Conservation (phyloP, 1,139 yeast species). For the Suhomyces bokatorum region DNA sequence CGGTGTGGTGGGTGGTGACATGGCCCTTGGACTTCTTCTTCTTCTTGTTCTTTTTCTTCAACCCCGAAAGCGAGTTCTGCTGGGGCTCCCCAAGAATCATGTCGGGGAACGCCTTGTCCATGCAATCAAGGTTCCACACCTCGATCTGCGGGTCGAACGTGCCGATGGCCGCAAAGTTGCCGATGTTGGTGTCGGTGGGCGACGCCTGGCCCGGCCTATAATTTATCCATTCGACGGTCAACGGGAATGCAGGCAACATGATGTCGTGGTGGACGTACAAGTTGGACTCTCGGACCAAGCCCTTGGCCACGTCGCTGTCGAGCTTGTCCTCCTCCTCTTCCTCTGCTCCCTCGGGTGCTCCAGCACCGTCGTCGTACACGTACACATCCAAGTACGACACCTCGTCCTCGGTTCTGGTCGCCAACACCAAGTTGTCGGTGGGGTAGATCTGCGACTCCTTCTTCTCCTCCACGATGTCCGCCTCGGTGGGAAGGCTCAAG, state of each 20-base stretch:
- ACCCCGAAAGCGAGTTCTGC: constrained; percentile 44
- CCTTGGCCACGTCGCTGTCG: constrained; percentile 68
- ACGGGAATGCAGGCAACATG: constrained; percentile 95
- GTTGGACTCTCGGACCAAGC: constrained; percentile 68
- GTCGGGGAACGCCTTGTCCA: constrained; percentile 95
- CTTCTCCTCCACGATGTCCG: constrained; percentile 68
- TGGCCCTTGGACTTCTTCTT: constrained; percentile 50
- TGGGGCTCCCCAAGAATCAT: constrained; percentile 82
- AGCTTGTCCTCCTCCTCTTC: constrained; percentile 62
- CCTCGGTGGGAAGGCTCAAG: constrained; percentile 68
- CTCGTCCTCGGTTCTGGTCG: constrained; percentile 96
- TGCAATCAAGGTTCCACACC: constrained; percentile 90
- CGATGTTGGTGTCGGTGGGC: constrained; percentile 49
- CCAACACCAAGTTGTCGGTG: constrained; percentile 83
- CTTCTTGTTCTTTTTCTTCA: constrained; percentile 48
- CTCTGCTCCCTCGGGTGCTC: constrained; percentile 61
- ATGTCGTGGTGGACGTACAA: constrained; percentile 94
- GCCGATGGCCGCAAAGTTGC: constrained; percentile 94
- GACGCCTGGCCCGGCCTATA: constrained; percentile 54
- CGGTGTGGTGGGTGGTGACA: constrained; percentile 82
- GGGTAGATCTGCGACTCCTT: constrained; percentile 85
- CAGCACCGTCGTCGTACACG: constrained; percentile 93
- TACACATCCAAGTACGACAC: constrained; percentile 89
- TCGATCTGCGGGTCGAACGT: constrained; percentile 98
- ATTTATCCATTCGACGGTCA: constrained; percentile 94